Evolutionary conservation across 2,329 filamentous ascomycete genomes (phyloP).

Genomic region (Xylaria arbuscula): DNA sequence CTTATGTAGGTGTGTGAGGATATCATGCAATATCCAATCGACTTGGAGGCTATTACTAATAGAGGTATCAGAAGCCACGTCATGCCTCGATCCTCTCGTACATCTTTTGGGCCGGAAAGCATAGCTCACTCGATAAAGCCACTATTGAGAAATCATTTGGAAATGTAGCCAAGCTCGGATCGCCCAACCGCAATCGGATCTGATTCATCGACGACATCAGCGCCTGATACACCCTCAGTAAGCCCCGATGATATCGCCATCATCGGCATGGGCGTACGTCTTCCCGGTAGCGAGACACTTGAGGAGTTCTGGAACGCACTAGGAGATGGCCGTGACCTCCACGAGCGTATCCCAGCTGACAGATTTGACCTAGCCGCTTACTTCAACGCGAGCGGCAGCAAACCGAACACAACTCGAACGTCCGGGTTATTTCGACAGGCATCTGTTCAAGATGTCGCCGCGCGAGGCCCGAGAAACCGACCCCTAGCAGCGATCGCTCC

Average conservation of each 20-base stretch:
- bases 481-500: slow-evolving; percentile 71
- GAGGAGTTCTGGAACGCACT: slow-evolving; percentile 41
- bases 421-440: slow-evolving; percentile 38
- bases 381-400: slow-evolving; percentile 29
- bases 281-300: slow-evolving; percentile 32
- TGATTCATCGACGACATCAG: not conserved
- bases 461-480: slow-evolving; percentile 58
- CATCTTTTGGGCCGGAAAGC: slow-evolving; percentile 20
- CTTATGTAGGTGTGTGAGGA: slow-evolving; percentile 6
- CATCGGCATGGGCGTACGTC: slow-evolving; percentile 37
- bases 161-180: not conserved
- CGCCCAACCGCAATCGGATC: not conserved
- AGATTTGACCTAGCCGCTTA: slow-evolving; percentile 34
- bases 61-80: slow-evolving; percentile 2
- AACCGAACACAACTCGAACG: slow-evolving; percentile 34
- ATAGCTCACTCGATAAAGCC: slow-evolving; percentile 3
- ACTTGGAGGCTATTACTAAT: not conserved
- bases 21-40: slow-evolving; percentile 21
- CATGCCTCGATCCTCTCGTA: not conserved
- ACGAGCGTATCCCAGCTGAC: slow-evolving; percentile 27
- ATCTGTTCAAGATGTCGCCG: slow-evolving; percentile 43
- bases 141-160: not conserved
- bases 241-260: slow-evolving; percentile 32
- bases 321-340: slow-evolving; percentile 37
- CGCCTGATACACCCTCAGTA: not conserved